These are phyloP conservation scores for Juglanconis sp. DNA, from an alignment of 2,329 filamentous ascomycete genomes.

Conservation along the genomic window DNA sequence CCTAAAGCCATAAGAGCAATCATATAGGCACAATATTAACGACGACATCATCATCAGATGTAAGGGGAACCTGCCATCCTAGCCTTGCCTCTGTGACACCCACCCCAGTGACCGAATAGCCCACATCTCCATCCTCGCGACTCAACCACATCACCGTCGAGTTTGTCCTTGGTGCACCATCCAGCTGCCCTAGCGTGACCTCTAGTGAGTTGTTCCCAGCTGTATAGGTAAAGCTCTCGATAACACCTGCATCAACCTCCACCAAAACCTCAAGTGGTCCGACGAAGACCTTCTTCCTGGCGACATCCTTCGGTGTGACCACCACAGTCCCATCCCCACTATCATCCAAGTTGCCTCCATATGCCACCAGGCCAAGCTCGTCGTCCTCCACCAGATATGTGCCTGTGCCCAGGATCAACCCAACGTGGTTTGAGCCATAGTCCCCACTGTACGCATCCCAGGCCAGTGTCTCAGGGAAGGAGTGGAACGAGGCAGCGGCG, in stretches of 20 bases:
- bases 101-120: constrained; percentile 25
- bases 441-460: constrained; percentile 58
- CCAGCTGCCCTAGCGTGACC: constrained; percentile 30
- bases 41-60: constrained; percentile 21
- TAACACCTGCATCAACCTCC: constrained; percentile 40
- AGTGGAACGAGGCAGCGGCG: constrained; percentile 54
- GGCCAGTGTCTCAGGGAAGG: constrained; percentile 50
- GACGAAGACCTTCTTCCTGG: constrained; percentile 46
- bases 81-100: constrained; percentile 21
- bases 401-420: constrained; percentile 45
- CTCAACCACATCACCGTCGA: constrained; percentile 33
- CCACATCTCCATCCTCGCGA: constrained; percentile 26
- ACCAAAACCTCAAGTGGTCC: constrained; percentile 41
- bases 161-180: constrained; percentile 25
- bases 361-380: constrained; percentile 39
- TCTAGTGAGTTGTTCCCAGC: constrained; percentile 22
- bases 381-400: constrained; percentile 46
- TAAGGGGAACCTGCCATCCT: constrained; percentile 29
- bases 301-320: constrained; percentile 43
- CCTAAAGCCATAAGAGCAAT: neutral
- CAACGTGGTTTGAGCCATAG: constrained; percentile 54
- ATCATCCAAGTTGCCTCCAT: constrained; percentile 41
- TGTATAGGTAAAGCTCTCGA: constrained; percentile 35
- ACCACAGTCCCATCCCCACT: constrained; percentile 22
- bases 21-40: constrained; percentile 10